phyloP scores from a whole-genome alignment of 495 filamentous ascomycete genomes.

The Cairneyella variabilis region DNA sequence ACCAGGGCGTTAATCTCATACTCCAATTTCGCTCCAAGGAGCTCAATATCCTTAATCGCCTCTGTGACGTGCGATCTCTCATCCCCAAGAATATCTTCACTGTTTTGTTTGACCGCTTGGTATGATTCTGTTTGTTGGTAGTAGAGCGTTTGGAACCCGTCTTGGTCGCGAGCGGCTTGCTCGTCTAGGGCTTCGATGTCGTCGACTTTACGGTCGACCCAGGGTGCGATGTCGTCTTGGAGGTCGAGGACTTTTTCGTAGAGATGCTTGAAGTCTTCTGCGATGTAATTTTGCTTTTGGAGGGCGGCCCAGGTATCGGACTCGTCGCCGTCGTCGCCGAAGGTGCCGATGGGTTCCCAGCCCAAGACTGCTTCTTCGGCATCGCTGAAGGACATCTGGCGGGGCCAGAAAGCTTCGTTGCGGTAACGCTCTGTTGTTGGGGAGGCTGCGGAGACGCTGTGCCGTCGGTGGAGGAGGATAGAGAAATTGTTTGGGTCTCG shows the following conservation, averaged over 20 bases:
- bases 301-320: conserved; percentile 32
- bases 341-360: conserved; percentile 45
- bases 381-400: conserved; percentile 81
- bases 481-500: conserved; percentile 25
- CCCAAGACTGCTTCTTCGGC: conserved; percentile 83
- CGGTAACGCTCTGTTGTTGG: conserved; percentile 29
- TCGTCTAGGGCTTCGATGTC: conserved; percentile 61
- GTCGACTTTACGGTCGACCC: conserved; percentile 63
- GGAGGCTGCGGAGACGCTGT: conserved; percentile 42
- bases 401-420: conserved; percentile 63
- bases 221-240: conserved; percentile 50
- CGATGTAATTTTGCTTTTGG: conserved; percentile 43
- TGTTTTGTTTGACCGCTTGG: conserved; percentile 57
- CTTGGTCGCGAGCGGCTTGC: conserved; percentile 53
- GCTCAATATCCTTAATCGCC: conserved; percentile 74
- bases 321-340: conserved; percentile 25
- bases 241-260: conserved; percentile 45
- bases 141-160: conserved; percentile 65
- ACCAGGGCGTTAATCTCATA: conserved; percentile 84
- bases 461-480: conserved; percentile 39
- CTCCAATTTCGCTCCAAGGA: conserved; percentile 81
- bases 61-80: conserved; percentile 68
- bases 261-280: conserved; percentile 59
- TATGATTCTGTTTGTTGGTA: conserved; percentile 63
- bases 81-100: conserved; percentile 61